Evolutionary conservation across 1,284 basidiomycete species (phyloP).

Genomic region (Rhodotorula sp.): DNA sequence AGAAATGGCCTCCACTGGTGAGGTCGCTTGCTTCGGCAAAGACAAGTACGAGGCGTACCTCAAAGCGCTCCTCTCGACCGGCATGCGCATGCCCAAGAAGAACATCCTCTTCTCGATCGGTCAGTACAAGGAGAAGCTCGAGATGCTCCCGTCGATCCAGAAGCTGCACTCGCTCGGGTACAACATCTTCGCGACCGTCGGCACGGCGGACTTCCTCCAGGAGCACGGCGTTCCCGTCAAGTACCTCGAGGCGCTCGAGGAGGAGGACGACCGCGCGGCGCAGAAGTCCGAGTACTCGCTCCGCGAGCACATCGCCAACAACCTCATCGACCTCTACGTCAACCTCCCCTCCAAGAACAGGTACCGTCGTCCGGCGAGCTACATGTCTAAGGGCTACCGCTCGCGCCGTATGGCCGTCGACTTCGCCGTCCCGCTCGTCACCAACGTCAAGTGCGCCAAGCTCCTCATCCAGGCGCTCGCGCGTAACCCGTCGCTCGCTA

Average conservation of each 20-base stretch:
- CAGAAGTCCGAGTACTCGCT: slow-evolving; percentile 96
- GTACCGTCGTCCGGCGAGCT: slow-evolving; percentile 94
- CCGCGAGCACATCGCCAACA: slow-evolving; percentile 91
- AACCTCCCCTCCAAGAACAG: slow-evolving; percentile 98
- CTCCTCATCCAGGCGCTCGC: slow-evolving; percentile 93
- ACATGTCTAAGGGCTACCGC: slow-evolving; percentile 94
- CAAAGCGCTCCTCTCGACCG: slow-evolving; percentile 94
- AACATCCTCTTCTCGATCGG: slow-evolving; percentile 93
- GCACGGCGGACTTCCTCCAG: slow-evolving; percentile 91
- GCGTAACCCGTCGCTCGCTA: slow-evolving; percentile 78
- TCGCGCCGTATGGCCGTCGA: slow-evolving; percentile 99
- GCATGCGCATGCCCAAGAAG: slow-evolving; percentile 91
- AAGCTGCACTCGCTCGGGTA: slow-evolving; percentile 92
- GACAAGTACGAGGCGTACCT: slow-evolving; percentile 99
- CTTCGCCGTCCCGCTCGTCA: slow-evolving; percentile 94
- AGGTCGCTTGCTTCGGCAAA: slow-evolving; percentile 96
- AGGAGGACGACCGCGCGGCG: slow-evolving; percentile 62
- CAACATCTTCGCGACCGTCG: slow-evolving; percentile 95
- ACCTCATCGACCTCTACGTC: slow-evolving; percentile 98
- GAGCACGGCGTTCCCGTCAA: slow-evolving; percentile 68
- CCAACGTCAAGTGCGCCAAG: slow-evolving; percentile 99
- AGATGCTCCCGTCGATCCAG: slow-evolving; percentile 94
- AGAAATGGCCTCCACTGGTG: slow-evolving; percentile 99
- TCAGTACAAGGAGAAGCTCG: slow-evolving; percentile 96
- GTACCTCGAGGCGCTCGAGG: slow-evolving; percentile 87